A percentile compares a stretch with the other conserved stretches of the same genome.
These are phyloP conservation scores for Paragyromitra xinjiangensis DNA, from an alignment of 495 filamentous ascomycete genomes.

Conservation along the genomic window DNA sequence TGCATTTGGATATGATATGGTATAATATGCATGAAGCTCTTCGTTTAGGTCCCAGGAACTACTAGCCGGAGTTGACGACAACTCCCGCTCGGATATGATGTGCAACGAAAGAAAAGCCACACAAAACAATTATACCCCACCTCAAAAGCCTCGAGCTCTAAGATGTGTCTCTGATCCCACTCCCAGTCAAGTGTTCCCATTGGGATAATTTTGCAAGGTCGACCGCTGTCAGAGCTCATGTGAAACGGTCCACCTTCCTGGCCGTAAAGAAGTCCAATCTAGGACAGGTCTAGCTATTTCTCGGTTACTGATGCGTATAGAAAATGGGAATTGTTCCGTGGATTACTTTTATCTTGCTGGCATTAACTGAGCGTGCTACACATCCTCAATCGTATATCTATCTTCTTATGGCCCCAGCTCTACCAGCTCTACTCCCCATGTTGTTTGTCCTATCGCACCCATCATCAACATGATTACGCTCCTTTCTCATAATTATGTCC, in stretches of 20 bases:
- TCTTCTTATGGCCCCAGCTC: conserved; percentile 36
- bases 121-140: conserved; percentile 31
- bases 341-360: conserved; percentile 21
- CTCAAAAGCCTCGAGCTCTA: background rate
- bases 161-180: conserved; percentile 20
- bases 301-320: conserved; percentile 29
- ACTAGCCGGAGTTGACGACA: conserved; percentile 1
- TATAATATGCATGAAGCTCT: background rate
- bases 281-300: conserved; percentile 1
- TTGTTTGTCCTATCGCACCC: conserved; percentile 1
- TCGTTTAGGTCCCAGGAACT: background rate
- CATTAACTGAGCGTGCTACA: background rate
- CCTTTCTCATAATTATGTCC: conserved; percentile 26
- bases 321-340: conserved; percentile 7
- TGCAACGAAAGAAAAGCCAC: conserved; percentile 3
- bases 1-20: conserved; percentile 27
- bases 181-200: conserved; percentile 18
- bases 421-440: background rate
- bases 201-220: conserved; percentile 14
- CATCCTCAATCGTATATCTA: conserved; percentile 34
- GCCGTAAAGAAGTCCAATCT: conserved; percentile 11
- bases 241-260: conserved; percentile 31
- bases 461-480: conserved; percentile 42
- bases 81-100: conserved; percentile 8
- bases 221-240: conserved; percentile 32